Evolutionary conservation across 2,329 filamentous ascomycete genomes (phyloP).

Genomic region (Bipolaris cookei): DNA sequence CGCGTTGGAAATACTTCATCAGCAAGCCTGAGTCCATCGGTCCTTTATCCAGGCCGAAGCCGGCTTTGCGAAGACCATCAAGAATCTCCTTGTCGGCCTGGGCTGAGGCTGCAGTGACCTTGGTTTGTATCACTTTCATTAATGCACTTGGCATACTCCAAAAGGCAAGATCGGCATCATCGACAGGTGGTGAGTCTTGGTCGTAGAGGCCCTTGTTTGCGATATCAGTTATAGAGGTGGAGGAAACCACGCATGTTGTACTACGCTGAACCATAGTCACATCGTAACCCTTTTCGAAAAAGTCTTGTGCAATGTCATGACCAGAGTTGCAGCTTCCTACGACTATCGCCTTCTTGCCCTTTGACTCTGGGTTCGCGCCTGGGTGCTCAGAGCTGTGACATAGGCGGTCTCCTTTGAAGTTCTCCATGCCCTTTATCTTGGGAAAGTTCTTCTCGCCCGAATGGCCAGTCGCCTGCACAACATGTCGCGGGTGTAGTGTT

Average conservation of each 20-base stretch:
- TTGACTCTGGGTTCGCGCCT: constrained; percentile 40
- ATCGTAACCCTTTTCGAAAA: constrained; percentile 51
- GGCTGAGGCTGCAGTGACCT: constrained; percentile 35
- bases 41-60: constrained; percentile 51
- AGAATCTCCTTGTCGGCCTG: constrained; percentile 47
- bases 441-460: constrained; percentile 45
- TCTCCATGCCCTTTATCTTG: constrained; percentile 36
- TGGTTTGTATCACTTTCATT: constrained; percentile 39
- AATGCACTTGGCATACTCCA: constrained; percentile 48
- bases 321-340: constrained; percentile 58
- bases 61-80: constrained; percentile 51
- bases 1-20: constrained; percentile 52
- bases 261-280: constrained; percentile 57
- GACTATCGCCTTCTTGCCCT: constrained; percentile 54
- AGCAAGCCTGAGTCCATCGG: constrained; percentile 37
- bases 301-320: constrained; percentile 59
- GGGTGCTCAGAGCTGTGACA: constrained; percentile 43
- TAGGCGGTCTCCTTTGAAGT: constrained; percentile 48
- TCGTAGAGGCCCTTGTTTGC: constrained; percentile 41
- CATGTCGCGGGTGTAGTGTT: constrained; percentile 38
- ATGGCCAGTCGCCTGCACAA: constrained; percentile 42
- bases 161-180: constrained; percentile 37
- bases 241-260: constrained; percentile 49
- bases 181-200: constrained; percentile 35
- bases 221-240: constrained; percentile 34